phyloP scores from a whole-genome alignment of 352 stramenopile genomes.

The Pythium pyrilobum region DNA sequence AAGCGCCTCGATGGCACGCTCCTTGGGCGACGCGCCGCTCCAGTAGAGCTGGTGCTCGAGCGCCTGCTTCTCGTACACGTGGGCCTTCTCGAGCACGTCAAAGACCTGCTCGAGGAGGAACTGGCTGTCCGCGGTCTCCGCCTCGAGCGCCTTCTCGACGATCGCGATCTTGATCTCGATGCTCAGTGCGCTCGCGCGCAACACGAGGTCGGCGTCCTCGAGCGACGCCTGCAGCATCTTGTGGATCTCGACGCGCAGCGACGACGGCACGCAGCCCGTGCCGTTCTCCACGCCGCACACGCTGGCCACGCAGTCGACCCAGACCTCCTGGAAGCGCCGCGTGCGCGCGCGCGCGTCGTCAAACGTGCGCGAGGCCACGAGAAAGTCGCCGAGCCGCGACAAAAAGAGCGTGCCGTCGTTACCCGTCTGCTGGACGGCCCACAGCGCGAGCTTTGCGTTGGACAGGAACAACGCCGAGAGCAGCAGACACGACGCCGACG shows the following conservation, averaged over 20 bases:
- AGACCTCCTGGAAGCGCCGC: conserved; percentile 65
- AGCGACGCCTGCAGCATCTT: conserved; percentile 65
- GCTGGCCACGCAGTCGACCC: conserved; percentile 76
- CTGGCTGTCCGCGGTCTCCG: conserved; percentile 48
- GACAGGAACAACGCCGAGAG: conserved; percentile 75
- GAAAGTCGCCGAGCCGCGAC: conserved; percentile 45
- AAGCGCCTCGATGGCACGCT: conserved; percentile 75
- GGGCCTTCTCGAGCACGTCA: conserved; percentile 58
- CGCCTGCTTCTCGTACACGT: conserved; percentile 42
- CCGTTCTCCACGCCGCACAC: conserved; percentile 75
- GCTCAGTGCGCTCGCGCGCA: conserved; percentile 67
- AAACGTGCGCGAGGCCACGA: conserved; percentile 47
- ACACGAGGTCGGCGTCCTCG: conserved; percentile 68
- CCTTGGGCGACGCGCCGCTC: conserved; percentile 69
- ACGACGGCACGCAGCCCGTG: conserved; percentile 50
- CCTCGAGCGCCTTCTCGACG: conserved; percentile 76
- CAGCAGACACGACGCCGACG: conserved; percentile 58
- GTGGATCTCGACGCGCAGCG: conserved; percentile 69
- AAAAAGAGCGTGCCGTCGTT: conserved; percentile 62
- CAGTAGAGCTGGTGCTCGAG: conserved; percentile 43
- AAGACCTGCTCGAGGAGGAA: conserved; percentile 73
- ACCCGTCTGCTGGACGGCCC: conserved; percentile 57
- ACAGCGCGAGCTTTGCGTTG: conserved; percentile 78
- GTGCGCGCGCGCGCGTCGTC: conserved; percentile 35
- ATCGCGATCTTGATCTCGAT: conserved; percentile 82